Evolutionary conservation across 257 asterid genomes (phyloP).

Genomic region (Euphrasia confusa): DNA sequence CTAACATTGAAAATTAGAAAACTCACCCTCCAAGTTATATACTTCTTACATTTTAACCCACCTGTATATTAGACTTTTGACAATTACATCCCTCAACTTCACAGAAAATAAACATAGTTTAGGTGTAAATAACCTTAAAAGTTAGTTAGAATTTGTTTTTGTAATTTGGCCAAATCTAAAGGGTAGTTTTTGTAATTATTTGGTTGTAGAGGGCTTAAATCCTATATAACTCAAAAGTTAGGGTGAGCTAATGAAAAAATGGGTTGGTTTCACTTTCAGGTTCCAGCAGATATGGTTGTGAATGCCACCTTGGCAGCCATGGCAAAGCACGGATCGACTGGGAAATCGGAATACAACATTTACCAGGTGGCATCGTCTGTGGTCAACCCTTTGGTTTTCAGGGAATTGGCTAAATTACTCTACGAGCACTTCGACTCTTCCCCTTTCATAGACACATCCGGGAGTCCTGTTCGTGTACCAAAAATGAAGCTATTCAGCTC

Average conservation of each 20-base stretch:
- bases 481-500: slow-evolving; percentile 73
- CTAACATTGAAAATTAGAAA: not conserved
- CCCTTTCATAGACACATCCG: slow-evolving; percentile 69
- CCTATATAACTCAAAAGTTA: not conserved
- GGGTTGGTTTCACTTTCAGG: slow-evolving; percentile 1
- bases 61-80: too few species aligned
- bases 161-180: not conserved
- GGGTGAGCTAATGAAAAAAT: not conserved
- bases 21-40: not conserved
- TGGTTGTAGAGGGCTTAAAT: not conserved
- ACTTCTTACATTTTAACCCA: not conserved
- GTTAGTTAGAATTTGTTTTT: not conserved
- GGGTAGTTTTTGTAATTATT: too few species aligned
- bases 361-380: slow-evolving; percentile 81
- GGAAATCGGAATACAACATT: slow-evolving; percentile 38
- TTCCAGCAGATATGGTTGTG: slow-evolving; percentile 86
- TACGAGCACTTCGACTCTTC: slow-evolving; percentile 62
- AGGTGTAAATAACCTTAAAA: not conserved
- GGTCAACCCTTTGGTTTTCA: slow-evolving; percentile 68
- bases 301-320: slow-evolving; percentile 95
- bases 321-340: slow-evolving; percentile 78
- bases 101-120: too few species aligned
- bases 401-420: slow-evolving; percentile 61
- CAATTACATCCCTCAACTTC: not conserved
- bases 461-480: slow-evolving; percentile 61